A percentile compares a stretch with the other conserved stretches of the same genome.
Conservation (phyloP, 2,329 filamentous ascomycete genomes). For the Fusarium sulawesiense region DNA sequence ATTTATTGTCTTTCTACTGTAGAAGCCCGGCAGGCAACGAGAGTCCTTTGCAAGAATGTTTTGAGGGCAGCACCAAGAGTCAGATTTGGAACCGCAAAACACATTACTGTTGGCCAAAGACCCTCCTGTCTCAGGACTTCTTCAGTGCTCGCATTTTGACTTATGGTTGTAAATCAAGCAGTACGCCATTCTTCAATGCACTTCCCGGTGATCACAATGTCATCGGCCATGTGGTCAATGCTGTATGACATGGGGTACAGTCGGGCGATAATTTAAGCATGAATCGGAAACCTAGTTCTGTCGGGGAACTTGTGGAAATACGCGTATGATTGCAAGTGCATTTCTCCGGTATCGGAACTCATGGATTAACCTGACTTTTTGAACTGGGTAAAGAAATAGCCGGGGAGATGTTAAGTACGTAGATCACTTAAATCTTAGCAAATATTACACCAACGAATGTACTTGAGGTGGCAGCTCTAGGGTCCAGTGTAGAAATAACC, state of each 20-base stretch:
- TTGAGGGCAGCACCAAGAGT: neutral
- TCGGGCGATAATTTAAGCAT: neutral
- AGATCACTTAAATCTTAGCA: too few relatives aligned
- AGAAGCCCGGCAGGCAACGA: neutral
- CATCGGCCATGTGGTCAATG: neutral
- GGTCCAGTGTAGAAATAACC: neutral
- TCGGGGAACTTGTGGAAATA: neutral
- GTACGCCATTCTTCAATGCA: too few relatives aligned
- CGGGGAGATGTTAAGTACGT: too few relatives aligned
- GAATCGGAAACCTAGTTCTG: neutral
- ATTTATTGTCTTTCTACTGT: neutral
- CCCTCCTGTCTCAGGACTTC: neutral
- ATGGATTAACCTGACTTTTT: neutral
- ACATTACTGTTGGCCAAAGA: too few relatives aligned
- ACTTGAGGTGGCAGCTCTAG: too few relatives aligned
- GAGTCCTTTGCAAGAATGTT: neutral
- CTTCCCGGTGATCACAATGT: too few relatives aligned
- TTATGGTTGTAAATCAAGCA: neutral
- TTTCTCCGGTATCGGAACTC: neutral
- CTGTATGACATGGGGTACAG: neutral
- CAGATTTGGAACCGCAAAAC: too few relatives aligned
- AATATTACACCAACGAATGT: too few relatives aligned
- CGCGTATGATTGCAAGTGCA: neutral
- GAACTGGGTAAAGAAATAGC: too few relatives aligned
- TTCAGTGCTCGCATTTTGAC: neutral